Evolutionary conservation across 345 rosid genomes (phyloP).

Genomic region (Lumnitzera racemosa): DNA sequence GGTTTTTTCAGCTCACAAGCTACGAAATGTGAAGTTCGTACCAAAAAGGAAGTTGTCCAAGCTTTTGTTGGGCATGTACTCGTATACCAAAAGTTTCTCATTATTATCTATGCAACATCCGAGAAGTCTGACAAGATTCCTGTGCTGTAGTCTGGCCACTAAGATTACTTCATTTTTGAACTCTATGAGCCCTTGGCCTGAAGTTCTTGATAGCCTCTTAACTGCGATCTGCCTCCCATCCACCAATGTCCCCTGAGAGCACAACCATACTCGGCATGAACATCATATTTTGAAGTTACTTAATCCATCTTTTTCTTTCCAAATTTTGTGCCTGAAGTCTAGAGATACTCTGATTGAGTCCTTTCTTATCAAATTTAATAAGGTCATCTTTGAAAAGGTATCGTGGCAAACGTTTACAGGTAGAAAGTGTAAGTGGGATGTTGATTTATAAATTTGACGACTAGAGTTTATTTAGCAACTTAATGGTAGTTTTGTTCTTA

Average conservation of each 20-base stretch:
- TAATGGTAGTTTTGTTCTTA: background rate
- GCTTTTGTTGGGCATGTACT: conserved; percentile 20
- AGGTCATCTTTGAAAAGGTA: too few species aligned
- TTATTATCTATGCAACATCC: conserved; percentile 16
- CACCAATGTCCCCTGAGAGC: conserved; percentile 10
- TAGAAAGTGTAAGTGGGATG: too few species aligned
- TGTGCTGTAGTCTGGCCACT: conserved; percentile 19
- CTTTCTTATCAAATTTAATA: too few species aligned
- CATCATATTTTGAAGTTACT: background rate
- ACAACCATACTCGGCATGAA: background rate
- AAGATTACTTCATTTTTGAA: conserved; percentile 17
- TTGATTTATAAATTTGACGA: too few species aligned
- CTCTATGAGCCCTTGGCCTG: conserved; percentile 18
- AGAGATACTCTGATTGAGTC: too few species aligned
- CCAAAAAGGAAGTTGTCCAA: conserved; percentile 13
- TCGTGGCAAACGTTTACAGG: too few species aligned
- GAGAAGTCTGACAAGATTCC: conserved; percentile 16
- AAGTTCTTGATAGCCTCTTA: conserved; percentile 22
- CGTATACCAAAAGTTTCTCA: conserved; percentile 14
- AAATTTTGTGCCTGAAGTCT: too few species aligned
- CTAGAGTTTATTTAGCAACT: too few species aligned
- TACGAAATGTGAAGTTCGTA: background rate
- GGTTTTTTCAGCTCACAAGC: background rate
- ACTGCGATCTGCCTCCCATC: conserved; percentile 21
- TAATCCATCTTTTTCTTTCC: too few species aligned